Conservation (phyloP, 1,139 yeast genomes). For the Fermentozyma sake region DNA sequence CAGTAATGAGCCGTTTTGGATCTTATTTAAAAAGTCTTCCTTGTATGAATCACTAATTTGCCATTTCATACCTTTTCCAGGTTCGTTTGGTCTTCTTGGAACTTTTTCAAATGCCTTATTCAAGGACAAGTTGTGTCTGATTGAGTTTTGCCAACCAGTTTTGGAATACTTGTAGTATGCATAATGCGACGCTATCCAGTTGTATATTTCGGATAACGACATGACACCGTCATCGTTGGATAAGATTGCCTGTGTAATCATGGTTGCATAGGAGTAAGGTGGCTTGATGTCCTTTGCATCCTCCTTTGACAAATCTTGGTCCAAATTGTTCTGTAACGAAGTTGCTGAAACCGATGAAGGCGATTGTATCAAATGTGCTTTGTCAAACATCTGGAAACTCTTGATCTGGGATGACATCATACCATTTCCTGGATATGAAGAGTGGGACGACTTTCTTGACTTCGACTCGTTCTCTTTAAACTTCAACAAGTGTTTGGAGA, state of each 20-base stretch:
- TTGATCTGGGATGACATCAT: conserved; percentile 17
- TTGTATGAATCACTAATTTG: conserved; percentile 83
- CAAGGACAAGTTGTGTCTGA: conserved; percentile 74
- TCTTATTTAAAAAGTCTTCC: conserved; percentile 76
- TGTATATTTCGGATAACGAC: conserved; percentile 86
- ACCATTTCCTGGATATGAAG: neutral
- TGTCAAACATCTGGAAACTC: conserved; percentile 54
- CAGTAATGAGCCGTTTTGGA: conserved; percentile 67
- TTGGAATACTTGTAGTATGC: conserved; percentile 89
- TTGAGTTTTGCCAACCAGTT: conserved; percentile 92
- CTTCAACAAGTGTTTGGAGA: conserved; percentile 35
- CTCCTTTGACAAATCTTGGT: conserved; percentile 78
- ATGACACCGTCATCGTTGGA: conserved; percentile 84
- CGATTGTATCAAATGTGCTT: conserved; percentile 34
- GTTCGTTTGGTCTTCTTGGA: conserved; percentile 91
- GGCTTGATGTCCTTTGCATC: conserved; percentile 93
- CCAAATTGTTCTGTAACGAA: conserved; percentile 44
- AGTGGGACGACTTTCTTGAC: conserved; percentile 7
- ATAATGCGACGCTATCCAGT: conserved; percentile 82
- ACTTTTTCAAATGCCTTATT: conserved; percentile 92
- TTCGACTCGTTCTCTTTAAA: conserved; percentile 21
- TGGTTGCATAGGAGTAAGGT: conserved; percentile 94
- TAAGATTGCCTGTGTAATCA: conserved; percentile 95
- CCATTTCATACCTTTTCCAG: conserved; percentile 99
- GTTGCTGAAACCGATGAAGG: conserved; percentile 40